A percentile compares a stretch with the other conserved stretches of the same genome.
Evolutionary conservation across 2,329 filamentous ascomycete genomes (phyloP).

Genomic region (Apiospora pterosperma): DNA sequence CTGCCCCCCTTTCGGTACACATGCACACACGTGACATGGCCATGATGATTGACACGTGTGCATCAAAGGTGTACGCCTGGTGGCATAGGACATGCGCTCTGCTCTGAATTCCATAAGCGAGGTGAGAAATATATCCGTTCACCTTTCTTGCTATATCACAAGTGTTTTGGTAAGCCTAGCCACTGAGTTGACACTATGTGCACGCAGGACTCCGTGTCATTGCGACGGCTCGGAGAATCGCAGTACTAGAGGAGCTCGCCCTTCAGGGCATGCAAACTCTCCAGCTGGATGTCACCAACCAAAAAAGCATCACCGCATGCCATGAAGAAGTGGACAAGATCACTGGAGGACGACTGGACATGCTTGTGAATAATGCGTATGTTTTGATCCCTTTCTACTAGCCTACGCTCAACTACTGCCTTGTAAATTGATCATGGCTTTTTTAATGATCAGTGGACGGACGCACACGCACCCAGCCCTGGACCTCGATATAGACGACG

Average conservation of each 20-base stretch:
- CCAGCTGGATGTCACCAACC: conserved; percentile 50
- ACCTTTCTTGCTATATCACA: not conserved
- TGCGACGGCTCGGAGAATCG: conserved; percentile 49
- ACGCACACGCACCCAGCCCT: conserved; percentile 45
- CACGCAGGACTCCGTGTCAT: conserved; percentile 49
- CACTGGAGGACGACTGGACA: conserved; percentile 51
- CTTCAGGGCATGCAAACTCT: conserved; percentile 46
- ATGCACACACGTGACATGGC: too few species aligned
- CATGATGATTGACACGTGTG: not conserved
- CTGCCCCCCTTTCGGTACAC: not conserved
- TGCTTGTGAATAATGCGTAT: conserved; percentile 61
- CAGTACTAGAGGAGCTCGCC: conserved; percentile 44
- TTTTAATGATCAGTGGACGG: conserved; percentile 27
- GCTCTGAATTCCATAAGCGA: conserved; percentile 48
- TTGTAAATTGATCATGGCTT: not conserved
- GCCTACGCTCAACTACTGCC: not conserved
- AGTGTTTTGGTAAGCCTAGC: not conserved
- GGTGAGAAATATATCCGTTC: conserved; percentile 29
- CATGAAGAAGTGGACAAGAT: conserved; percentile 43
- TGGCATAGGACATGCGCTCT: conserved; percentile 54
- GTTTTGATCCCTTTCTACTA: conserved; percentile 10
- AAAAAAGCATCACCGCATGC: conserved; percentile 49
- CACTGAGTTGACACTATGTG: not conserved
- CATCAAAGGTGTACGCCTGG: conserved; percentile 48
- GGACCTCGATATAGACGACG: conserved; percentile 47